phyloP scores from a whole-genome alignment of 345 rosid species.

The Toxicodendron radicans region DNA sequence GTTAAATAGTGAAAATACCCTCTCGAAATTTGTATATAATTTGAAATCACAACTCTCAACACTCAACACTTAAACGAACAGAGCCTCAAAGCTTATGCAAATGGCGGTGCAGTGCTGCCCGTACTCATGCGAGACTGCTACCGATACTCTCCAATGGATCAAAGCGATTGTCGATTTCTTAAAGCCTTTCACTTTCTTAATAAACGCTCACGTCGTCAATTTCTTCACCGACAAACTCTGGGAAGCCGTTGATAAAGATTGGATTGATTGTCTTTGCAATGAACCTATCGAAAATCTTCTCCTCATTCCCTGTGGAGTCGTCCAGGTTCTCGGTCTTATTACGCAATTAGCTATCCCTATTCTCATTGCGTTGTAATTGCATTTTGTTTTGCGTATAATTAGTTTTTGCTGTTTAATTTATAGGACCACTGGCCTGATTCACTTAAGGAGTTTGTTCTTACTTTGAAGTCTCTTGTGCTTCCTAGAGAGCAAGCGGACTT shows the following conservation, averaged over 20 bases:
- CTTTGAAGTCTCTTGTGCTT: conserved; percentile 61
- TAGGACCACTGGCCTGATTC: conserved; percentile 92
- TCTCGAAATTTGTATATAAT: too few species aligned
- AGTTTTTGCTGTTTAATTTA: background rate
- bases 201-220: conserved; percentile 74
- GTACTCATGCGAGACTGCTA: conserved; percentile 62
- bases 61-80: too few species aligned
- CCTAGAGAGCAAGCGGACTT: conserved; percentile 67
- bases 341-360: background rate
- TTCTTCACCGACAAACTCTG: conserved; percentile 76
- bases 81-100: background rate
- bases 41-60: too few species aligned
- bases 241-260: conserved; percentile 71
- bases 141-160: conserved; percentile 74
- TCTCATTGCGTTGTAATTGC: background rate
- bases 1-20: too few species aligned
- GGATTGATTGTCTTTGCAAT: conserved; percentile 69
- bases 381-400: background rate
- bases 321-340: conserved; percentile 41
- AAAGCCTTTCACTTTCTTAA: conserved; percentile 50
- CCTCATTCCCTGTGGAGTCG: conserved; percentile 68
- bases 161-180: conserved; percentile 60
- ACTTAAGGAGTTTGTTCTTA: conserved; percentile 58
- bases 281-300: conserved; percentile 66
- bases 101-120: conserved; percentile 26